Conservation (phyloP, 495 filamentous ascomycete species). For the Extremus antarcticus region DNA sequence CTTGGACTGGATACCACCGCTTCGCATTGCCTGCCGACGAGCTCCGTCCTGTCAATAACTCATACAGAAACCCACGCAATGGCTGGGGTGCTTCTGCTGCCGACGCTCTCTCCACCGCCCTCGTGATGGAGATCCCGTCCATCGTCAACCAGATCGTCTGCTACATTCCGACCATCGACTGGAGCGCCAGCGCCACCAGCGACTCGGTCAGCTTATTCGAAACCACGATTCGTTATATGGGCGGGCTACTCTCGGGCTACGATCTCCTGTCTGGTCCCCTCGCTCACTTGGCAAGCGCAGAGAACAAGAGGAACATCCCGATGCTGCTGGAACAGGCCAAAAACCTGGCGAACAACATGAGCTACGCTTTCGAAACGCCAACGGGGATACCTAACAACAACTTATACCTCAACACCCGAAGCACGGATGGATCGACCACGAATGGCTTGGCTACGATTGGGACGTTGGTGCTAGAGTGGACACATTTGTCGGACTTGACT, state of each 20-base stretch:
- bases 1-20: conserved; percentile 76
- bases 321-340: conserved; percentile 55
- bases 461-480: conserved; percentile 67
- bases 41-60: conserved; percentile 55
- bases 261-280: conserved; percentile 68
- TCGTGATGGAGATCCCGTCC: conserved; percentile 61
- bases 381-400: conserved; percentile 69
- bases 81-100: conserved; percentile 80
- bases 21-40: conserved; percentile 74
- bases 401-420: conserved; percentile 44
- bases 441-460: conserved; percentile 29
- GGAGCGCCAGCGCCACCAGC: conserved; percentile 36
- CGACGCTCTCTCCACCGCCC: conserved; percentile 71
- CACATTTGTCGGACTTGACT: conserved; percentile 65
- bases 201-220: conserved; percentile 34
- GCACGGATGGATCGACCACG: conserved; percentile 4
- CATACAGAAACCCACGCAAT: conserved; percentile 59
- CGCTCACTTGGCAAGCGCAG: conserved; percentile 33
- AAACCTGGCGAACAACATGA: conserved; percentile 59
- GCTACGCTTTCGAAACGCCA: conserved; percentile 66
- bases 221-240: conserved; percentile 35
- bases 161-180: conserved; percentile 59
- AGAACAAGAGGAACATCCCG: conserved; percentile 35
- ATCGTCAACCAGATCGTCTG: conserved; percentile 60
- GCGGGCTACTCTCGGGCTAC: conserved; percentile 68